Conservation (phyloP, 108 stramenopile genomes). For the Chaetoceros muelleri region DNA sequence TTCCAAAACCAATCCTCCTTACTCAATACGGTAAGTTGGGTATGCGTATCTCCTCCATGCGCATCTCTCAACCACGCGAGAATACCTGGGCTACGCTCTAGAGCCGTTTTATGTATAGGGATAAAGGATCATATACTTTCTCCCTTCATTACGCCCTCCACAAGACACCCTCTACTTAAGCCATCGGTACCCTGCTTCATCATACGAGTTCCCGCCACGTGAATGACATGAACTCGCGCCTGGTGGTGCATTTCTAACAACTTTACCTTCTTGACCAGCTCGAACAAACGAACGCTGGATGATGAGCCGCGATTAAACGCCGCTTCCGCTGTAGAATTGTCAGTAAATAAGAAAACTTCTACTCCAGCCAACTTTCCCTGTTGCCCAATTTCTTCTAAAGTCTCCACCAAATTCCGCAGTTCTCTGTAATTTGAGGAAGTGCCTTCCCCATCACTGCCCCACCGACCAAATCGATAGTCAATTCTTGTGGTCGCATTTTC, state of each 20-base stretch:
- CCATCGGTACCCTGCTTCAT: slow-evolving; percentile 18
- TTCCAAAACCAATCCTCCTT: neutral
- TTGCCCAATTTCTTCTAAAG: neutral
- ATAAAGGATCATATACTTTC: neutral
- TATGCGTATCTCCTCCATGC: no score
- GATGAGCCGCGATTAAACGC: slow-evolving; percentile 2
- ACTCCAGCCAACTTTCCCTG: neutral
- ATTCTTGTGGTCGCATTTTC: no score
- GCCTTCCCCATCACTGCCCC: neutral
- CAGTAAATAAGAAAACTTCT: slow-evolving; percentile 13
- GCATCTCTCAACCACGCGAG: neutral
- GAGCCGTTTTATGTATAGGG: neutral
- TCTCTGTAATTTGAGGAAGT: slow-evolving; percentile 8
- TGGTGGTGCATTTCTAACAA: neutral
- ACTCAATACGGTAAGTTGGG: neutral
- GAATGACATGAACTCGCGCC: slow-evolving; percentile 8
- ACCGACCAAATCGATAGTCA: neutral
- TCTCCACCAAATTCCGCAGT: neutral
- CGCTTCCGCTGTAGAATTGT: slow-evolving; percentile 9
- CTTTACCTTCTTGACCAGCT: slow-evolving; percentile 5
- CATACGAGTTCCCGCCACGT: slow-evolving; percentile 10
- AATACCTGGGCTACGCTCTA: neutral
- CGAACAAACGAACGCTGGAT: neutral
- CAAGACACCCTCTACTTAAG: slow-evolving; percentile 2
- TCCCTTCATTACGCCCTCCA: neutral